These are phyloP conservation scores for Hymenoscyphus scutula DNA, from an alignment of 2,329 filamentous ascomycete species.

Conservation along the genomic window DNA sequence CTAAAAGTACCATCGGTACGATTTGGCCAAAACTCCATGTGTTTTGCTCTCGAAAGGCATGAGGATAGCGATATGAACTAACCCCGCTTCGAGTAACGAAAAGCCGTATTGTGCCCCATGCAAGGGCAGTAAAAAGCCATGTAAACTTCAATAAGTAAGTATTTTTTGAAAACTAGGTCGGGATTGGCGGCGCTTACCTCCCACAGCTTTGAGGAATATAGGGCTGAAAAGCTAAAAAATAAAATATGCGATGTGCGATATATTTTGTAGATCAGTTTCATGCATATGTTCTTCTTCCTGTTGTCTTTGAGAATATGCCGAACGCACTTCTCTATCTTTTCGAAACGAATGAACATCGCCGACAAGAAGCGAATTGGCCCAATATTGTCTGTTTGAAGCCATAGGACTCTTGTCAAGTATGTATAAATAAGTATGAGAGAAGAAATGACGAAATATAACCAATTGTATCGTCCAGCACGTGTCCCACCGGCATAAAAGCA, in stretches of 20 bases:
- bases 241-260: background rate
- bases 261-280: background rate
- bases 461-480: background rate
- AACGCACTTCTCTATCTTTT: background rate
- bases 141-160: background rate
- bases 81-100: background rate
- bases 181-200: too few relatives aligned
- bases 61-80: background rate
- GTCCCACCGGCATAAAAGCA: background rate
- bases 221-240: background rate
- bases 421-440: background rate
- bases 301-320: background rate
- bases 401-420: background rate
- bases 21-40: slow-evolving; percentile 9
- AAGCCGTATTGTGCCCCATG: slow-evolving; percentile 4
- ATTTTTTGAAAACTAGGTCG: too few relatives aligned
- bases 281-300: background rate
- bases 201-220: background rate
- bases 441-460: background rate
- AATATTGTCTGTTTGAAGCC: background rate
- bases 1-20: slow-evolving; percentile 7
- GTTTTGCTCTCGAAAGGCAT: background rate
- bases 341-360: background rate
- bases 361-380: background rate
- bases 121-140: background rate